These are phyloP conservation scores for Telopea speciosissima DNA, from an alignment of 177 flowering plant genomes.

Conservation along the genomic window DNA sequence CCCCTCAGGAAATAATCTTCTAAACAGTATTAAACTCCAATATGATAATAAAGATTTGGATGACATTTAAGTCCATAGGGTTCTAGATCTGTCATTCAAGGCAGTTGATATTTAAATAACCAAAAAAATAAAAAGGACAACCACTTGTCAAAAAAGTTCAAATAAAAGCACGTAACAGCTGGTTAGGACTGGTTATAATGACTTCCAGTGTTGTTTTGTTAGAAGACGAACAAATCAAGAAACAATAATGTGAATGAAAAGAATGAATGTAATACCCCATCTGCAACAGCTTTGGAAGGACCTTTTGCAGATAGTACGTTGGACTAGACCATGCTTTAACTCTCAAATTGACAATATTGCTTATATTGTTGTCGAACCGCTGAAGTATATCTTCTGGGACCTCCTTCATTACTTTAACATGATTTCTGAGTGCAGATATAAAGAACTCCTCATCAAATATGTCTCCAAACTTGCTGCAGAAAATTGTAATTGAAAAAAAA, in stretches of 20 bases:
- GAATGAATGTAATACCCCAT: slow-evolving; percentile 44
- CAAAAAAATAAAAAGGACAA: no score
- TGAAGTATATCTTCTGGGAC: slow-evolving; percentile 71
- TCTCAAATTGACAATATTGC: slow-evolving; percentile 85
- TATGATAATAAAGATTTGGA: no score
- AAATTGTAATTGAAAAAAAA: slow-evolving; percentile 5
- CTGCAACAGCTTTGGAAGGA: slow-evolving; percentile 68
- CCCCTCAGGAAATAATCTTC: no score
- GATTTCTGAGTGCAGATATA: slow-evolving; percentile 55
- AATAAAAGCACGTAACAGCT: no score
- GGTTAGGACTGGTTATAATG: no score
- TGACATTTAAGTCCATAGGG: no score
- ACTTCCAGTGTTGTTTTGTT: no score
- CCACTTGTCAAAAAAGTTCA: no score
- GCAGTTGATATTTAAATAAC: no score
- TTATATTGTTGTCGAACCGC: slow-evolving; percentile 75
- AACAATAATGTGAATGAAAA: not conserved
- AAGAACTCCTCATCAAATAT: slow-evolving; percentile 96
- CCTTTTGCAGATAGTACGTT: slow-evolving; percentile 64
- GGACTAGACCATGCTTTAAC: slow-evolving; percentile 93
- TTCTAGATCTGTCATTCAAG: no score
- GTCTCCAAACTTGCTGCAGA: slow-evolving; percentile 82
- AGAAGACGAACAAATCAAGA: no score
- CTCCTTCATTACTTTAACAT: slow-evolving; percentile 66
- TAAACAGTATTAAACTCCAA: no score